Percentiles rank a stretch among this genome's conserved stretches.
Conservation (phyloP, 768 basidiomycete genomes). For the Lactifluus echinatus region DNA sequence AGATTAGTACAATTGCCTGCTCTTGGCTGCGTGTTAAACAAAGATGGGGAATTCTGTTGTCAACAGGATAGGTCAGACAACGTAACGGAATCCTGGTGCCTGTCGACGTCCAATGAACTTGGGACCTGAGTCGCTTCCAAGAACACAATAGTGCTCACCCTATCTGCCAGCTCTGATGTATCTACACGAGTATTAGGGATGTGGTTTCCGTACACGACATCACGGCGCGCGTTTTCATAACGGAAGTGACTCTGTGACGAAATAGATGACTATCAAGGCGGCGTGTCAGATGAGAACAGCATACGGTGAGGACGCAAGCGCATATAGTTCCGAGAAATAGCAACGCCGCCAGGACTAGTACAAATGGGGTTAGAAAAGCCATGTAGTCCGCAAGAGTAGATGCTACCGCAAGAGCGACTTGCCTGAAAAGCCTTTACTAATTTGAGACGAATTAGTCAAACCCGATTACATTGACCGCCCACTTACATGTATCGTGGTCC, state of each 20-base stretch:
- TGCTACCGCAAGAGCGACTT: conserved; percentile 19
- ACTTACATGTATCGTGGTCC: conserved; percentile 56
- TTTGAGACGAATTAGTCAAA: background rate
- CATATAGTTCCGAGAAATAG: conserved; percentile 49
- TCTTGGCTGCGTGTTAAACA: background rate
- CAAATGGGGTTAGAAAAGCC: conserved; percentile 10
- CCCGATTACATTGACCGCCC: background rate
- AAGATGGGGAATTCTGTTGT: background rate
- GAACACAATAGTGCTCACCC: conserved; percentile 33
- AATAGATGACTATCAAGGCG: background rate
- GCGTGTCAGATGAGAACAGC: background rate
- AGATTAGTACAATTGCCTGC: background rate
- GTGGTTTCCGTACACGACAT: conserved; percentile 45
- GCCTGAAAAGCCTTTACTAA: conserved; percentile 55
- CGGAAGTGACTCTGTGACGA: conserved; percentile 49
- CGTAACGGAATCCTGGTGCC: conserved; percentile 57
- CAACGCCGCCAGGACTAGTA: conserved; percentile 40
- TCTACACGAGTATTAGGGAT: conserved; percentile 43
- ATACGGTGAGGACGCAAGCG: conserved; percentile 42
- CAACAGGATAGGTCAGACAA: conserved; percentile 23
- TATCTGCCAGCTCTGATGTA: conserved; percentile 56
- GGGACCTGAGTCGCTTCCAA: background rate
- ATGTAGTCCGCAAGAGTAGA: background rate
- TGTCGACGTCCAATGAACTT: conserved; percentile 21
- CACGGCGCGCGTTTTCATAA: conserved; percentile 48